Percentiles rank a stretch among this genome's conserved stretches.
These are phyloP conservation scores for Oryza officinalis DNA, from an alignment of 176 grass and related monocot species.

Conservation along the genomic window DNA sequence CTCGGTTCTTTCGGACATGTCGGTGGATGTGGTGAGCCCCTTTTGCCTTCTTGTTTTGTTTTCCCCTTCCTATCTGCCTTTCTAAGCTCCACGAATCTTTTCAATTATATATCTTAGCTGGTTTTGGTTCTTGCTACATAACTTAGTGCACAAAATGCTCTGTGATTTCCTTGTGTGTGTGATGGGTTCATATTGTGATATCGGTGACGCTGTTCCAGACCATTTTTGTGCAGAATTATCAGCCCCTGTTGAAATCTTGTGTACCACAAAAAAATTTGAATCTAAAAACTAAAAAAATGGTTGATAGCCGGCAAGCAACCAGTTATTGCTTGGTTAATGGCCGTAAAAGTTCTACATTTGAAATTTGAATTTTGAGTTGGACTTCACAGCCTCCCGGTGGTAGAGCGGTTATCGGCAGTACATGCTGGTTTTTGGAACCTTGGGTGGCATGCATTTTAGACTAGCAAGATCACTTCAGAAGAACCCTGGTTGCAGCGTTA, in stretches of 20 bases:
- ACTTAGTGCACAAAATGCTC: background rate
- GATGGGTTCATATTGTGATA: background rate
- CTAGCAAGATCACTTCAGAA: background rate
- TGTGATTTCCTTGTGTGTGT: background rate
- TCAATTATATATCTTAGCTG: background rate
- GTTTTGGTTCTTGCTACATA: background rate
- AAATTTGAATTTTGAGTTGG: background rate
- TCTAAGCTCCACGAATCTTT: background rate
- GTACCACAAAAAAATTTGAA: too few species aligned
- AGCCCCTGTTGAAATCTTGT: background rate
- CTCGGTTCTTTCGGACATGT: slow-evolving; percentile 91
- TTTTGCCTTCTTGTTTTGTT: background rate
- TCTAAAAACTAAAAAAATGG: too few species aligned
- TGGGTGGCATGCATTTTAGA: background rate
- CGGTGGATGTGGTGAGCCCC: slow-evolving; percentile 78
- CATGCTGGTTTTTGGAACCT: background rate
- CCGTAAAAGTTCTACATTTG: background rate
- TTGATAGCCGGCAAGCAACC: too few species aligned
- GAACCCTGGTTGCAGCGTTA: background rate
- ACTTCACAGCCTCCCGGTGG: background rate
- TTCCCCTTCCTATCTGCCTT: background rate
- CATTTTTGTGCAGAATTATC: background rate
- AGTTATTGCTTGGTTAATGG: too few species aligned
- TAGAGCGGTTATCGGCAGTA: background rate
- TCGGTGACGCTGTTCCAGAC: background rate